phyloP scores from a whole-genome alignment of 2,329 filamentous ascomycete species.

The Diaporthe amygdali region DNA sequence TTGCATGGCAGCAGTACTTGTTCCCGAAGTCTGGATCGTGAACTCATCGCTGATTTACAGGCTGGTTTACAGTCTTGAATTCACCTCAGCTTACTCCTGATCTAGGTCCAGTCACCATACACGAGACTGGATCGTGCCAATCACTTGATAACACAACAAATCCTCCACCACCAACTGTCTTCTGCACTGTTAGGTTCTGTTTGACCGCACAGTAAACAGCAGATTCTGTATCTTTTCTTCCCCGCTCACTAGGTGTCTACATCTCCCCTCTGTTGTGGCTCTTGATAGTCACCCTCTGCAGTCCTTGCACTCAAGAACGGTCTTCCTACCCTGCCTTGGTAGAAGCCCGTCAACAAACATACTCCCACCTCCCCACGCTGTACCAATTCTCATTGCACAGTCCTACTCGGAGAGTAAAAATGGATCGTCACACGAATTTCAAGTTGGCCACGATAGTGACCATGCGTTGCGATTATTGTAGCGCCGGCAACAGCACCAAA shows the following conservation, averaged over 20 bases:
- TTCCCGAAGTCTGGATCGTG: no score
- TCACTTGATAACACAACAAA: background rate
- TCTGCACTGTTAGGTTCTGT: background rate
- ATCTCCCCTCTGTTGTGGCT: background rate
- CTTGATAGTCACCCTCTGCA: no score
- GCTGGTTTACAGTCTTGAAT: background rate
- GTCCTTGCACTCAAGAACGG: no score
- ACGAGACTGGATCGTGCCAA: background rate
- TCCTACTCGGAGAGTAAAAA: background rate
- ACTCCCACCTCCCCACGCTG: no score
- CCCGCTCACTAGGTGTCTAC: background rate
- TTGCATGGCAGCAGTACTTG: background rate
- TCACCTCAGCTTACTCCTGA: background rate
- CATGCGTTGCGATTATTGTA: slow-evolving; percentile 15
- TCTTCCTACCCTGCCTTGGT: no score
- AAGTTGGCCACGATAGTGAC: background rate
- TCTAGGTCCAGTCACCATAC: background rate
- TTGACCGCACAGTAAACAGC: background rate
- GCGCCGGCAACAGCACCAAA: background rate
- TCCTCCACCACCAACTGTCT: background rate
- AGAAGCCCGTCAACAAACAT: no score
- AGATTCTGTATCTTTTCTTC: background rate
- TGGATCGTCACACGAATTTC: background rate
- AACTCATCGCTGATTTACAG: background rate
- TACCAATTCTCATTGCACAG: background rate